A percentile compares a stretch with the other conserved stretches of the same genome.
Conservation (phyloP, 495 filamentous ascomycete genomes). For the Evansstolkia leycettana region DNA sequence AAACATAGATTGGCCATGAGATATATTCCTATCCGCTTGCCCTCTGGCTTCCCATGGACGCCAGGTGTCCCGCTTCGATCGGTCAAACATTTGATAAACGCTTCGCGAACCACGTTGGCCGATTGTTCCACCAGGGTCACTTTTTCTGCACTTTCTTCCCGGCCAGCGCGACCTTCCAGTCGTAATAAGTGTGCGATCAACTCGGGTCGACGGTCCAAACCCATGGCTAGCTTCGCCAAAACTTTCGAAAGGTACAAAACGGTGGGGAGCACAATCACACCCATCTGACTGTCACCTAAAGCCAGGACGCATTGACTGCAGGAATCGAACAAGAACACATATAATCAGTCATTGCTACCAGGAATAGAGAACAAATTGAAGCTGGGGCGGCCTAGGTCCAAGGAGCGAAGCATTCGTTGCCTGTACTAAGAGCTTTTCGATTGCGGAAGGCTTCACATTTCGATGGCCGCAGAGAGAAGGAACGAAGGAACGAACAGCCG, state of each 20-base stretch:
- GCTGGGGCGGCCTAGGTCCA: too few species aligned
- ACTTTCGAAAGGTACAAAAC: slow-evolving; percentile 65
- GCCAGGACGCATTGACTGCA: slow-evolving; percentile 63
- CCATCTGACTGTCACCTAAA: slow-evolving; percentile 64
- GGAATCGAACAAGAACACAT: neutral
- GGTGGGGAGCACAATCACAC: slow-evolving; percentile 63
- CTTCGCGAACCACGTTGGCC: slow-evolving; percentile 76
- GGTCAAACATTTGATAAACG: slow-evolving; percentile 81
- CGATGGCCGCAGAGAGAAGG: too few species aligned
- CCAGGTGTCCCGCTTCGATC: slow-evolving; percentile 58
- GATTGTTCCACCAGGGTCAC: slow-evolving; percentile 74
- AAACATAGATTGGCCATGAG: slow-evolving; percentile 82
- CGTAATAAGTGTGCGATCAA: slow-evolving; percentile 45
- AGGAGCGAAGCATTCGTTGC: too few species aligned
- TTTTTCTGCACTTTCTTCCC: slow-evolving; percentile 42
- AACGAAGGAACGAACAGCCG: neutral
- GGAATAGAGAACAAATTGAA: too few species aligned
- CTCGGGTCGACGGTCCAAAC: slow-evolving; percentile 62
- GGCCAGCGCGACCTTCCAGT: slow-evolving; percentile 34
- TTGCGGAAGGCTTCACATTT: too few species aligned
- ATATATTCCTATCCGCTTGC: slow-evolving; percentile 81
- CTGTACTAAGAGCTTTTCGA: too few species aligned
- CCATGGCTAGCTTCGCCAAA: slow-evolving; percentile 69
- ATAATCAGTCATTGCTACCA: too few species aligned
- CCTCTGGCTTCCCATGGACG: slow-evolving; percentile 46